Base-by-base conservation (phyloP, 1,284 basidiomycete genomes). In the Ustilago shanxiensis region DNA sequence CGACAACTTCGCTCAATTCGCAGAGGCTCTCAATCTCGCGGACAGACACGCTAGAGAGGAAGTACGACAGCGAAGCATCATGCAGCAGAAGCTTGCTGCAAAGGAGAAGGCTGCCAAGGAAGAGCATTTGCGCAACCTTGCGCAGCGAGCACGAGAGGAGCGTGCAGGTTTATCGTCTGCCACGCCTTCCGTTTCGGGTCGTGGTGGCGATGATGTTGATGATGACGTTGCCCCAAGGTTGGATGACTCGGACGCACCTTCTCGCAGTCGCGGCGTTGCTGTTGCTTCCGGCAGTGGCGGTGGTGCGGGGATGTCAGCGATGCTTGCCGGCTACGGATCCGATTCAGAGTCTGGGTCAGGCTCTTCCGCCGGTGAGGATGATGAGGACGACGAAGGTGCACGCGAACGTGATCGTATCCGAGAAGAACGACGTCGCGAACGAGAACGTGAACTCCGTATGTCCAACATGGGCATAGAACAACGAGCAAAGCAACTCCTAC, bases 1-100 rank as follows among this genome's bases (percentile, higher is more conserved):
- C 84, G 97, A 99, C 87, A 95, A 96, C 87, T 99, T 99, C 88
- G 96, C 96, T 62, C 98, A 98, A 87, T 96, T 99, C 86, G 96
- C 96, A 3, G 96, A 99, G 88, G 91, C 97, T 2, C 89, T 99
- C 50, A 96, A 93, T 84, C 90, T 99, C 56, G 96, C 97, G n/a
- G 97, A 99, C 85, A 90, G 95, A 68, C 97, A 98, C 87, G 95
- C 97, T 1, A 92, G 97, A 57, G 96, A 99, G 84, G 96, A 99
- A 88, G 97, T 99, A 39, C 91, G 95, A 26, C 95, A 98, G 86
- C 92, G 97, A 61, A 89, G 95, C 14, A 90, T 97, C 70, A 98
- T 99, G 95, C 95, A 98, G 87, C 96, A 99, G 87, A 95, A 97
- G 85, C 89, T 99, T 22, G 95, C 95, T 6, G 93, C 97, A 86